Evolutionary conservation across 2,329 filamentous ascomycete genomes (phyloP).

Genomic region (Sclerotinia sclerotiorum): DNA sequence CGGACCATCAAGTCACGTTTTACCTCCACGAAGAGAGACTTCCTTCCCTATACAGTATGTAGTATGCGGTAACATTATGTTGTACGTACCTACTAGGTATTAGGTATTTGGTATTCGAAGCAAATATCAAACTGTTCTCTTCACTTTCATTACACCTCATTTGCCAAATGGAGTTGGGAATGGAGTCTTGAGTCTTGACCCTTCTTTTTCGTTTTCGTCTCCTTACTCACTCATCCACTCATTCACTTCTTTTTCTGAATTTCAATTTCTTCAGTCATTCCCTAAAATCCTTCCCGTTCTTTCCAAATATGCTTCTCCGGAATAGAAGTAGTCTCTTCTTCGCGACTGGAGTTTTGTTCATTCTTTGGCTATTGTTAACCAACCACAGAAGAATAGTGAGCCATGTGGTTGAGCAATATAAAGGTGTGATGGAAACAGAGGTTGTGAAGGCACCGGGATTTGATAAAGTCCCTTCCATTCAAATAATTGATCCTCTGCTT

Average conservation of each 20-base stretch:
- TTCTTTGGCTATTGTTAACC: constrained; percentile 17
- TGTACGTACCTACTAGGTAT: background rate
- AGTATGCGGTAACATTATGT: too few relatives aligned
- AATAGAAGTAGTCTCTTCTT: constrained; percentile 18
- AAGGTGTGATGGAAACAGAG: background rate
- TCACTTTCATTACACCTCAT: background rate
- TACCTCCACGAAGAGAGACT: background rate
- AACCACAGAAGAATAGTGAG: constrained; percentile 2
- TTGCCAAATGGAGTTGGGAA: background rate
- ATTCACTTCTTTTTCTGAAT: background rate
- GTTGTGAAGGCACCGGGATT: background rate
- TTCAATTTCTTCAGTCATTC: background rate
- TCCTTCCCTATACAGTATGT: background rate
- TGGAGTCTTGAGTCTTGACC: background rate
- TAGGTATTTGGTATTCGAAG: background rate
- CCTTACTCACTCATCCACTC: background rate
- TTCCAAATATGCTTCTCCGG: constrained; percentile 15
- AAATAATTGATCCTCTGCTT: background rate
- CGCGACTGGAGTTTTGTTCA: background rate
- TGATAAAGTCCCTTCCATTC: background rate
- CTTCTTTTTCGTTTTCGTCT: background rate
- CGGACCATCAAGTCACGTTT: background rate
- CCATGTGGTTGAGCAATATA: constrained; percentile 17
- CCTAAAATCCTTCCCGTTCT: too few relatives aligned
- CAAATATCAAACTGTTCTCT: background rate